phyloP scores from a whole-genome alignment of 129 eudicot genomes.

The Silybum marianum region DNA sequence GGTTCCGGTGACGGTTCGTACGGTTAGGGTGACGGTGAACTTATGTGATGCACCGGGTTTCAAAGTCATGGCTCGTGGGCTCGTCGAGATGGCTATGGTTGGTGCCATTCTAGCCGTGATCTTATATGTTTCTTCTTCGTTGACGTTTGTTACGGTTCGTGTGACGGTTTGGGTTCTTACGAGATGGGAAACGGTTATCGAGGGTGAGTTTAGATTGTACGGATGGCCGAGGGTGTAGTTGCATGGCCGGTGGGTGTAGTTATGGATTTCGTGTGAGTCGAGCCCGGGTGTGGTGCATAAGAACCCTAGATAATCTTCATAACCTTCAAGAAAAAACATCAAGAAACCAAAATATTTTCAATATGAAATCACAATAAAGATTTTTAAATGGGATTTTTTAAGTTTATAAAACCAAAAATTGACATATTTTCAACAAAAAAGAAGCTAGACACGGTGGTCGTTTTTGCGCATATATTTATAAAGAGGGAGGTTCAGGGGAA shows the following conservation, averaged over 20 bases:
- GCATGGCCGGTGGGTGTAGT: conserved; percentile 79
- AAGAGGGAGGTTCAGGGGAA: too few species aligned
- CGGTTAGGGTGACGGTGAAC: conserved; percentile 68
- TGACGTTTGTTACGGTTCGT: conserved; percentile 87
- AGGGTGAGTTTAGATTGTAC: conserved; percentile 86
- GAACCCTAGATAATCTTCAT: conserved; percentile 87
- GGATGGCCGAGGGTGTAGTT: conserved; percentile 88
- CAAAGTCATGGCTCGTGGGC: conserved; percentile 77
- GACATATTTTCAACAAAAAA: too few species aligned
- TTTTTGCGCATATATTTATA: too few species aligned
- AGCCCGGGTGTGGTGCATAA: conserved; percentile 90
- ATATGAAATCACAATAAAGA: neutral
- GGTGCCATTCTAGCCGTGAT: conserved; percentile 85
- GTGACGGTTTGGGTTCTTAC: conserved; percentile 87
- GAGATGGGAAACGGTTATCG: conserved; percentile 83
- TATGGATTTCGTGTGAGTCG: conserved; percentile 65
- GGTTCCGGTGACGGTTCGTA: conserved; percentile 62
- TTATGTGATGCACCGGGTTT: conserved; percentile 69
- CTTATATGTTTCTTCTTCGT: conserved; percentile 80
- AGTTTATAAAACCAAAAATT: too few species aligned
- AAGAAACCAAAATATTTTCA: neutral
- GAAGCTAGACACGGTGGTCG: too few species aligned
- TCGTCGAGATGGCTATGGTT: conserved; percentile 76
- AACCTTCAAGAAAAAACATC: conserved; percentile 49
- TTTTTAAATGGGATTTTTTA: neutral